These are phyloP conservation scores for Acrocalymma vagum DNA, from an alignment of 2,329 filamentous ascomycete genomes.

Conservation along the genomic window DNA sequence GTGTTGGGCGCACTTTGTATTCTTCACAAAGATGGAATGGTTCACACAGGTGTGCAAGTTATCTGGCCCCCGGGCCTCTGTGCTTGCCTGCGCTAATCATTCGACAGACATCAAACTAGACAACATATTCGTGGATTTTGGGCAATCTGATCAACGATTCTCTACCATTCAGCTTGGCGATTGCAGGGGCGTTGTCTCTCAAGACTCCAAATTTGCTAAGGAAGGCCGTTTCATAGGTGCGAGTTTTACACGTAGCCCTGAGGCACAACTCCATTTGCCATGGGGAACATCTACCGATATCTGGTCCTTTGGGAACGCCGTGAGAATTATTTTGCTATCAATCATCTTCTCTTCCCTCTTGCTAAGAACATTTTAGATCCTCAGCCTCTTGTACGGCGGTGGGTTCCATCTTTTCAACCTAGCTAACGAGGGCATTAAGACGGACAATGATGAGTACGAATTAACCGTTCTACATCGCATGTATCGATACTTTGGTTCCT, in stretches of 20 bases:
- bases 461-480: conserved; percentile 12
- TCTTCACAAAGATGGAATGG: too few relatives aligned
- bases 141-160: conserved; percentile 30
- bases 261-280: conserved; percentile 29
- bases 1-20: too few relatives aligned
- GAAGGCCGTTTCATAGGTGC: conserved; percentile 38
- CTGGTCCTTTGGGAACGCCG: conserved; percentile 48
- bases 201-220: conserved; percentile 17
- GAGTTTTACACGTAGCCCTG: conserved; percentile 46
- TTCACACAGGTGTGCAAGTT: too few relatives aligned
- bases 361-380: conserved; percentile 19
- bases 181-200: conserved; percentile 30
- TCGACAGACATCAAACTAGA: conserved; percentile 43
- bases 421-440: conserved; percentile 12
- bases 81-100: too few relatives aligned
- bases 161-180: conserved; percentile 39
- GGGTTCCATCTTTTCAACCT: conserved; percentile 31
- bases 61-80: too few relatives aligned
- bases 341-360: conserved; percentile 1
- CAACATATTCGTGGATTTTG: conserved; percentile 45
- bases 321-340: conserved; percentile 25
- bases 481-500: conserved; percentile 26
- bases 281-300: conserved; percentile 48
- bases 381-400: conserved; percentile 27
- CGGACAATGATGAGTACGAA: conserved; percentile 8